Evolutionary conservation across 2,329 filamentous ascomycete genomes (phyloP), one percentile per base, ranked within the genome.

Genomic region (Xylaria sp.): DNA sequence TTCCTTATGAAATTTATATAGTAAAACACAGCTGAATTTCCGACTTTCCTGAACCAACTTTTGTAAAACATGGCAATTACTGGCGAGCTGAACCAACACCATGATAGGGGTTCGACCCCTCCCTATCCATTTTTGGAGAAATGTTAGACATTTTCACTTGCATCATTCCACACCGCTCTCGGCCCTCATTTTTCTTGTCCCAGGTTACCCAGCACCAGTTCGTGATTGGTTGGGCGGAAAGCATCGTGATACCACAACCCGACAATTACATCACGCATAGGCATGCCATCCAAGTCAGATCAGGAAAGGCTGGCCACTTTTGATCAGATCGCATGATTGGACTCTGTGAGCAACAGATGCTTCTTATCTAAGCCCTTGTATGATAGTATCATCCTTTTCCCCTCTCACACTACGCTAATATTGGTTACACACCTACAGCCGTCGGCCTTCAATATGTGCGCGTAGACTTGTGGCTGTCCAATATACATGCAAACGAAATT

Each of bases 251-350:
- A 53, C 49, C 59, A 51, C 40, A 38, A 49, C 46, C 66, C 48
- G 42, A 63, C 59, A 23, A 51, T 68, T 56, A 57, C 58, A 63
- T 65, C 40, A 59, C 68, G 59, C 67, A 69, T 17, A 58, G 44
- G 58, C 44, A 51, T 67, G 60, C 48, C 59, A 23, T 23, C 38
- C 53, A 17, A 48, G 13, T 64, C 63, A 33, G 42, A 68, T 70
- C 38, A 31, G 68, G 68, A 68, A 70, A 66, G 59, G 66, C 66
- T 66, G 40, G 58, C 13, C 33, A 40, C 48, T 38, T 59, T 59
- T 26, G 62, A 63, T 54, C n/a, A 28, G 59, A 28, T 31, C 66
- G 62, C 66, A 66, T 70, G 68, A 70, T 70, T 60, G 36, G 38
- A 42, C 51, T 6, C 49, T 9, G 33, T 33, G 33, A 40, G 20